Percentiles rank a stretch among this genome's conserved stretches.
Conservation (phyloP, 1,139 yeast species). For the Debaryomyces fabryi region DNA sequence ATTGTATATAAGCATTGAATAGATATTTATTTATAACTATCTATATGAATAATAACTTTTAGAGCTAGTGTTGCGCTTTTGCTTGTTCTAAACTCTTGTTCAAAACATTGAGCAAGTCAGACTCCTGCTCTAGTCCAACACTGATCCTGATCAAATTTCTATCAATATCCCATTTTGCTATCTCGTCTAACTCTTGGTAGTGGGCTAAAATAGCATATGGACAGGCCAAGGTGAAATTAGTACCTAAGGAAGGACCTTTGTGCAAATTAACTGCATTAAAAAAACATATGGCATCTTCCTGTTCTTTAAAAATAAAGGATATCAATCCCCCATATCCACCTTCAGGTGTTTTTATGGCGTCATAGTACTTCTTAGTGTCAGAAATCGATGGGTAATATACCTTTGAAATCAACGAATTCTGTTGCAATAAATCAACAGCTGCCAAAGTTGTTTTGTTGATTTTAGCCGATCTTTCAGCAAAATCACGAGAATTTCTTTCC, state of each 20-base stretch:
- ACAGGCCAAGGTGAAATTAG: slow-evolving; percentile 88
- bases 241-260: slow-evolving; percentile 94
- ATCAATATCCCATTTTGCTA: slow-evolving; percentile 84
- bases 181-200: slow-evolving; percentile 79
- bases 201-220: slow-evolving; percentile 93
- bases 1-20: neutral
- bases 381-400: slow-evolving; percentile 72
- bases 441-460: slow-evolving; percentile 69
- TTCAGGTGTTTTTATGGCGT: slow-evolving; percentile 59
- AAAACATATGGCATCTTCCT: slow-evolving; percentile 68
- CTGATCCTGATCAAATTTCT: slow-evolving; percentile 78
- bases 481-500: slow-evolving; percentile 93
- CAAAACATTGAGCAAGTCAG: slow-evolving; percentile 58
- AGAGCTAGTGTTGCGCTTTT: slow-evolving; percentile 2
- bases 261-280: slow-evolving; percentile 76
- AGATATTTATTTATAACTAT: slow-evolving; percentile 1
- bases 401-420: slow-evolving; percentile 53
- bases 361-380: slow-evolving; percentile 65
- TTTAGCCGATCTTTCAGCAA: slow-evolving; percentile 63
- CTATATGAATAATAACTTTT: slow-evolving; percentile 3
- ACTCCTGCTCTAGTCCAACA: slow-evolving; percentile 73
- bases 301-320: slow-evolving; percentile 71
- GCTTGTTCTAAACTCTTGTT: slow-evolving; percentile 64
- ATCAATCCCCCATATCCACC: slow-evolving; percentile 96
- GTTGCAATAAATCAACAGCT: slow-evolving; percentile 53